Conservation (phyloP, 2,329 filamentous ascomycete species). For the Colletotrichum chrysophilum region DNA sequence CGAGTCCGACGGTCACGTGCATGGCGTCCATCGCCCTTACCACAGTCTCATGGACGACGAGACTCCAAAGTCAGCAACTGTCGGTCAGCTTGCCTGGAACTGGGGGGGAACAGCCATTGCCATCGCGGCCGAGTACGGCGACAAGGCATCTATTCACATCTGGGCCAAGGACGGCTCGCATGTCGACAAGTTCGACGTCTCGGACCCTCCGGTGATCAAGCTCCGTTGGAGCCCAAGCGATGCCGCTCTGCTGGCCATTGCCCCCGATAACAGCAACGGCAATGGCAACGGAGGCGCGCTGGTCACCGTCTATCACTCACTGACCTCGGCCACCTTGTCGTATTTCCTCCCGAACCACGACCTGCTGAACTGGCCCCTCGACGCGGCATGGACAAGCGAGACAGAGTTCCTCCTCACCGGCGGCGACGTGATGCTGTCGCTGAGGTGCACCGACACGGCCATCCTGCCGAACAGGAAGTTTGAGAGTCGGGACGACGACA, state of each 20-base stretch:
- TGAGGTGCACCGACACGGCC: conserved; percentile 50
- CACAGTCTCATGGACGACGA: conserved; percentile 58
- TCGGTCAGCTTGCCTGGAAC: conserved; percentile 67
- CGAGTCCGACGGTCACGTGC: conserved; percentile 46
- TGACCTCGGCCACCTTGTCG: conserved; percentile 48
- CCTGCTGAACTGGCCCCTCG: conserved; percentile 55
- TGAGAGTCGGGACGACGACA: conserved; percentile 58
- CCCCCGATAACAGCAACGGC: conserved; percentile 48
- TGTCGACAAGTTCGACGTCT: conserved; percentile 58
- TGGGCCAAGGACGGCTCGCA: conserved; percentile 59
- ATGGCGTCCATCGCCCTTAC: conserved; percentile 43
- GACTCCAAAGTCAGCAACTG: conserved; percentile 54
- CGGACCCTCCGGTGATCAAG: conserved; percentile 67
- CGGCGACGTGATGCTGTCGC: conserved; percentile 55
- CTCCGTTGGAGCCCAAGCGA: conserved; percentile 65
- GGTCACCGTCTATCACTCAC: conserved; percentile 59
- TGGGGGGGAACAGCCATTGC: conserved; percentile 61
- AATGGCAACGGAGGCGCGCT: conserved; percentile 46
- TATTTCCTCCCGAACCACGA: conserved; percentile 56
- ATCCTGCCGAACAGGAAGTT: conserved; percentile 56
- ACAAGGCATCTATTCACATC: conserved; percentile 58
- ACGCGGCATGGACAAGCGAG: conserved; percentile 65
- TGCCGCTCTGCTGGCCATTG: conserved; percentile 60
- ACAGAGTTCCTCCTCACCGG: conserved; percentile 64
- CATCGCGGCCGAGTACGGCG: conserved; percentile 60